Base-by-base conservation (phyloP, 805 yeast genomes). In the Kodamaea leandrae region DNA sequence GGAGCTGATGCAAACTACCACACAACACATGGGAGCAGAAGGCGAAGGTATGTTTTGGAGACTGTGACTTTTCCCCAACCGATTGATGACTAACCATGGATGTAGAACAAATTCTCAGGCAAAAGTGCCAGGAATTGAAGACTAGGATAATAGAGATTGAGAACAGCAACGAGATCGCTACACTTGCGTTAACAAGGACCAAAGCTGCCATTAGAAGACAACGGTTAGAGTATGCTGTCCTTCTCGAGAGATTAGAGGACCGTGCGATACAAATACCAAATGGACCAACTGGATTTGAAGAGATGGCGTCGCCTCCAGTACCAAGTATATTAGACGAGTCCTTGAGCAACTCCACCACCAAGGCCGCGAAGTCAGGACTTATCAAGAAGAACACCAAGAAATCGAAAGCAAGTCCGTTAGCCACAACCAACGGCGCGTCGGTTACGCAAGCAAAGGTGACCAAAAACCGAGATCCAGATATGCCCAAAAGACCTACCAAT, bases 401-500 rank as follows among this genome's bases (percentile, higher is more conserved):
- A 38, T 46, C 32, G 37, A 58, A 49, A 36, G 41, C 43, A 23
- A 48, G 42, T 16, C 39, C 42, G 26, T 20, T 47, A 37, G 40
- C 42, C 10, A 28, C 43, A 4, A 33, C 28, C 14, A 40, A 34
- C 25, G 26, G 58, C 20, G 56, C 64, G 32, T 53, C 55, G 25
- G 55, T 58, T 42, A 60, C 58, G 45, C 52, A 37, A 25, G 54
- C 56, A 45, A 63, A 56, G 45, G 29, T 21, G 14, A 66, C 51
- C 34, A 69, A 70, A 37, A 69, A 73, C 7, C 77, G 89, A 52
- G 95, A 89, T 60, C 96, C 96, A 7, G 81, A 80, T 50, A 73
- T 83, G 53, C 97, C 96, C 15, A 87, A 85, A 52, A 73, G 95
- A 53, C 96, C 96, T 4, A 83, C 93, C 3, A 90, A 89, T 60